Percentiles rank a stretch among this genome's conserved stretches.
These are phyloP conservation scores for Chalciporus sphaerocephalus DNA, from an alignment of 768 basidiomycete genomes.

Conservation along the genomic window DNA sequence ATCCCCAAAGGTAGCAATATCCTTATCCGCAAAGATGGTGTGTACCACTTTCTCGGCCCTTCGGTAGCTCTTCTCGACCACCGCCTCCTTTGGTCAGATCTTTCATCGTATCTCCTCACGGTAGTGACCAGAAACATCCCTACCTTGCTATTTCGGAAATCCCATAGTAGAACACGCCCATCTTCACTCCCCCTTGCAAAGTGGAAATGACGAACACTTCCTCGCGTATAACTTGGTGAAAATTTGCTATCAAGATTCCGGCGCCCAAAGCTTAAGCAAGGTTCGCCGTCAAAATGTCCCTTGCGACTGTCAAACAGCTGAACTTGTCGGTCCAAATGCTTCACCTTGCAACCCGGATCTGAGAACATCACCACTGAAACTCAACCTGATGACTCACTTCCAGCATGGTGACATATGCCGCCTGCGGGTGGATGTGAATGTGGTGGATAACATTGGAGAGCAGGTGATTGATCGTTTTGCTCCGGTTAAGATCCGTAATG, in stretches of 20 bases:
- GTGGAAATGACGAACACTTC: constrained; percentile 37
- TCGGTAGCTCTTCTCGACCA: constrained; percentile 31
- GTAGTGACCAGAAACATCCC: constrained; percentile 13
- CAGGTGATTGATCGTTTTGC: constrained; percentile 24
- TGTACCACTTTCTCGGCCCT: constrained; percentile 37
- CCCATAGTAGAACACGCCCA: constrained; percentile 44
- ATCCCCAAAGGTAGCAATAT: constrained; percentile 40
- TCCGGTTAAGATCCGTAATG: constrained; percentile 37
- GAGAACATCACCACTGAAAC: constrained; percentile 9
- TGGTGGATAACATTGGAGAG: constrained; percentile 41
- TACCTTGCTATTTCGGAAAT: constrained; percentile 47
- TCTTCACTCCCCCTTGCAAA: constrained; percentile 47
- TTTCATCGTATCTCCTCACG: constrained; percentile 17
- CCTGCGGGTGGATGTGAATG: constrained; percentile 44
- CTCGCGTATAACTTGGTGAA: constrained; percentile 32
- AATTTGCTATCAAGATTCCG: constrained; percentile 26
- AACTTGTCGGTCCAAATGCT: constrained; percentile 47
- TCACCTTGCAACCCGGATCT: constrained; percentile 36
- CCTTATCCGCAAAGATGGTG: constrained; percentile 36
- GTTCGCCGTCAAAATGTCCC: constrained; percentile 35
- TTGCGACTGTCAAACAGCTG: constrained; percentile 45
- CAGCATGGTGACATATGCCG: constrained; percentile 39
- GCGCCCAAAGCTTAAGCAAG: constrained; percentile 45
- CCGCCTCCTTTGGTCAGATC: constrained; percentile 31
- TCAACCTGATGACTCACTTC: constrained; percentile 38